Evolutionary conservation across 768 basidiomycete genomes (phyloP).

Genomic region (Postia placenta): DNA sequence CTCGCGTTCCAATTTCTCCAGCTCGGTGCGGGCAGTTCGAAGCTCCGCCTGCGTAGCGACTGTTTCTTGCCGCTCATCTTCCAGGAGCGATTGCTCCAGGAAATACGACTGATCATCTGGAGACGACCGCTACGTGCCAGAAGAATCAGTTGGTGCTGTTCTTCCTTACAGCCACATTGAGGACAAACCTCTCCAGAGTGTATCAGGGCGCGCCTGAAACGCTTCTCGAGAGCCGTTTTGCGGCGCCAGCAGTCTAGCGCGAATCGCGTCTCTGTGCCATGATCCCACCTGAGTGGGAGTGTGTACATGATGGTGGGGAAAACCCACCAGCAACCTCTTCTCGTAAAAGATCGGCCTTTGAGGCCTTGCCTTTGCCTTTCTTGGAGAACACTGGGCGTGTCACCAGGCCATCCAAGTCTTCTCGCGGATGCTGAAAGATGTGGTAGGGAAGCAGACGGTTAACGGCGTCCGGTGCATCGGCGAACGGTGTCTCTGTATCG

Average conservation of each 20-base stretch:
- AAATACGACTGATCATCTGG: conserved; percentile 60
- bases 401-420: conserved; percentile 41
- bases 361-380: conserved; percentile 65
- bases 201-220: conserved; percentile 50
- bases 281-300: neutral
- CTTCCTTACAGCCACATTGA: neutral
- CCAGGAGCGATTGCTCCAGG: conserved; percentile 58
- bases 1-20: conserved; percentile 65
- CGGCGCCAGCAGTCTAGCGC: conserved; percentile 63
- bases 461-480: conserved; percentile 54
- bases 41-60: conserved; percentile 52
- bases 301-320: neutral
- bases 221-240: conserved; percentile 45
- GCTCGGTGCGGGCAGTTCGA: conserved; percentile 53
- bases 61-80: conserved; percentile 60
- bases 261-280: conserved; percentile 55
- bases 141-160: neutral
- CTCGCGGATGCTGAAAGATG: conserved; percentile 67
- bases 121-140: conserved; percentile 42
- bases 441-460: conserved; percentile 77
- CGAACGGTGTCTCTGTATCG: conserved; percentile 66
- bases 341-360: conserved; percentile 31
- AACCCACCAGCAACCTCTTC: conserved; percentile 50
- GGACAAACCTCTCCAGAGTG: conserved; percentile 52
- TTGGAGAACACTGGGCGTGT: conserved; percentile 8